These are phyloP conservation scores for Pseudogymnoascus sp. DNA, from an alignment of 2,329 filamentous ascomycete genomes.

Conservation along the genomic window DNA sequence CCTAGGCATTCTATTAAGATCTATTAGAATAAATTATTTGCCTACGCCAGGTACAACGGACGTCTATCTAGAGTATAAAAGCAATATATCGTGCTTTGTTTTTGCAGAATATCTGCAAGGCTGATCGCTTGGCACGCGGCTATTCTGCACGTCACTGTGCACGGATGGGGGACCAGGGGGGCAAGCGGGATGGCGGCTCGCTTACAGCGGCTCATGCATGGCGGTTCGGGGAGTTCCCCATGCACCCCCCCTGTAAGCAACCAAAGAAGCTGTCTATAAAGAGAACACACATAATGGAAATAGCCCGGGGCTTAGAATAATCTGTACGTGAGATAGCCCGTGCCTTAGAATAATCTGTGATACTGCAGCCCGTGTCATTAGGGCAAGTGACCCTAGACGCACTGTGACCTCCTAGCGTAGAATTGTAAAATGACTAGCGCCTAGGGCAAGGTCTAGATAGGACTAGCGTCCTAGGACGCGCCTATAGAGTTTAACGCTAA, in stretches of 20 bases:
- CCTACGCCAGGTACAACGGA: background rate
- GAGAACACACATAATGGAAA: no score
- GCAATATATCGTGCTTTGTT: background rate
- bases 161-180: background rate
- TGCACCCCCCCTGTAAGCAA: background rate
- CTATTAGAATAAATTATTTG: background rate
- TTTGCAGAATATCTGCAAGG: background rate
- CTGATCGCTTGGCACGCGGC: constrained; percentile 1
- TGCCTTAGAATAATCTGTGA: no score
- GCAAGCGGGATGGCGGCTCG: background rate
- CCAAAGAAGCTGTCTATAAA: background rate
- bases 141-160: background rate
- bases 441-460: background rate
- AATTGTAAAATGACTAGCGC: background rate
- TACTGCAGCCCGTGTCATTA: no score
- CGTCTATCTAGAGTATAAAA: background rate
- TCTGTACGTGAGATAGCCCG: no score
- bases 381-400: no score
- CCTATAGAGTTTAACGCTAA: background rate
- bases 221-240: background rate
- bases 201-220: background rate
- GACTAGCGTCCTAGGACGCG: background rate
- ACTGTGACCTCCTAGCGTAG: background rate
- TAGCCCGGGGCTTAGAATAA: no score
- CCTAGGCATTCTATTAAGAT: no score